These are phyloP conservation scores for Arabis alpina DNA, from an alignment of 345 rosid genomes.

Conservation along the genomic window DNA sequence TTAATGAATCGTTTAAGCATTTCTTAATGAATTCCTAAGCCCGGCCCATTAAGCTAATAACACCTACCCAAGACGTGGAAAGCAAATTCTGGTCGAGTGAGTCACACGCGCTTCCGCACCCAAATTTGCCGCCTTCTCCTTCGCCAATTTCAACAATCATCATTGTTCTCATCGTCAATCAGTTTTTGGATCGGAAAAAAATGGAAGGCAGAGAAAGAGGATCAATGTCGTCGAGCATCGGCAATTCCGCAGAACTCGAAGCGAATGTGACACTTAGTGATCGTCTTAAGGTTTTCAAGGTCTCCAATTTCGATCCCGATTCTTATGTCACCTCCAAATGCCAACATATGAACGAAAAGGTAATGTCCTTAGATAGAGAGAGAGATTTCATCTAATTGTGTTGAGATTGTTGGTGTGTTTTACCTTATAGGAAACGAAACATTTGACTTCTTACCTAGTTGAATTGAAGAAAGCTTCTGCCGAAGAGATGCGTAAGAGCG, in stretches of 20 bases:
- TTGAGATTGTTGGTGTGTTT: constrained; percentile 15
- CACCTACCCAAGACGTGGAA: constrained; percentile 30
- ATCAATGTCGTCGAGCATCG: constrained; percentile 56
- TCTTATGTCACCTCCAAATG: constrained; percentile 71
- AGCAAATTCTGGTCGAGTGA: background rate
- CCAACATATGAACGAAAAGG: constrained; percentile 87
- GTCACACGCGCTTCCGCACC: constrained; percentile 21
- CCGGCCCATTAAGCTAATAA: background rate
- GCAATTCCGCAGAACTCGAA: constrained; percentile 70
- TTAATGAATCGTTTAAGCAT: too few relatives aligned
- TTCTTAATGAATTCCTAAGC: too few relatives aligned
- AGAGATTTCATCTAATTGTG: background rate
- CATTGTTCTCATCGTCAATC: background rate
- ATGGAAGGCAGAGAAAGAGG: constrained; percentile 41
- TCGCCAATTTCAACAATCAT: background rate
- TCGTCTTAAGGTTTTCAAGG: constrained; percentile 77
- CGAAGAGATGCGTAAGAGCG: constrained; percentile 97
- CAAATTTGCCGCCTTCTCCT: constrained; percentile 31
- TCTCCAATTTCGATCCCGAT: constrained; percentile 72
- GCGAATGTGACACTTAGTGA: constrained; percentile 68
- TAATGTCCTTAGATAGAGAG: too few relatives aligned
- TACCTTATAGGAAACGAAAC: constrained; percentile 66
- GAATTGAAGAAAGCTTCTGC: constrained; percentile 93
- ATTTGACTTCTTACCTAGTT: constrained; percentile 58
- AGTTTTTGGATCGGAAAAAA: background rate